Base-by-base conservation (phyloP, 1,284 basidiomycete genomes). In the Amylostereum areolatum region DNA sequence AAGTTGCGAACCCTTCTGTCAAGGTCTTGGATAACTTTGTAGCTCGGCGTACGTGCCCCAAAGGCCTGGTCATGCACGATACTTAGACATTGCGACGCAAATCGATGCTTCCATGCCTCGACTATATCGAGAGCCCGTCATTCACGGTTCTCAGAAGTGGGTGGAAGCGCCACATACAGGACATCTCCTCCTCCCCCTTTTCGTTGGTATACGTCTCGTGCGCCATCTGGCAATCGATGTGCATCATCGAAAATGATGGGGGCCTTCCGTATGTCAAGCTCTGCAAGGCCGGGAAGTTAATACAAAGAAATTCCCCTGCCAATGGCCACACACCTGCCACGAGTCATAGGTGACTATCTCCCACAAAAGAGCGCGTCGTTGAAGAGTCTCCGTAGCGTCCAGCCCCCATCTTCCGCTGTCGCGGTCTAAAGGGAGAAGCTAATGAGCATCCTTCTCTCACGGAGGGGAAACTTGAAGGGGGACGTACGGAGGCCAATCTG, bases 261-360 rank as follows among this genome's bases (percentile, higher is more conserved):
- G 80, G 84, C 25, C 82, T 73, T 46, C 81, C 84, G 64, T 79
- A 86, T n/a, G 81, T 85, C 54, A 85, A 66, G 58, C 80, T 84
- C 83, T 84, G 58, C 55, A 45, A 43, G 8, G 8, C 28, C 40
- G 30, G 18, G 18, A 18, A 18, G 18, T 18, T 18, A 18, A 18
- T 18, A 18, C 18, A 18, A 18, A 18, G 18, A 18, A 18, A 18
- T 18, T 18, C 18, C 18, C 18, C 18, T 18, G 18, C 18, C 18
- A 18, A 18, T 18, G 18, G 41, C 42, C 35, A 25, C 40, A 53
- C 56, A 81, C 83, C 78, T 83, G 81, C 81, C 80, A 84, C 2
- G 79, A 80, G 59, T 85, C 83, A 55, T 84, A 84, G 6, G 78
- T 80, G 55, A 78, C 71, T 39, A 84, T 66, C 57, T 85, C 83